These are phyloP conservation scores for Trametes cinnabarina DNA, from an alignment of 768 basidiomycete species.

Conservation along the genomic window DNA sequence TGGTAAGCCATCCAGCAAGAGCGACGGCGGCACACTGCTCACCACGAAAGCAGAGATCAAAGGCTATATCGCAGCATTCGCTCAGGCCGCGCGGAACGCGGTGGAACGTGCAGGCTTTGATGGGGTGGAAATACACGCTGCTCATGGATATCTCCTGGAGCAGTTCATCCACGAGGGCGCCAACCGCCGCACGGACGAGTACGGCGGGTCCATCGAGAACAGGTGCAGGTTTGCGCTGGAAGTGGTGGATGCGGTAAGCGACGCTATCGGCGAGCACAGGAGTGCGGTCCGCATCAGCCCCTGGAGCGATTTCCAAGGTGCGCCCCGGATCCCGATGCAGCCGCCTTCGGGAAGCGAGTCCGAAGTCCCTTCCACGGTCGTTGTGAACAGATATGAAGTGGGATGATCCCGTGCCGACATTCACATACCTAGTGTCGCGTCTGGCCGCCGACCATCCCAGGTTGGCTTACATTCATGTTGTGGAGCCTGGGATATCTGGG, in stretches of 20 bases:
- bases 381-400: constrained; percentile 45
- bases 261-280: constrained; percentile 40
- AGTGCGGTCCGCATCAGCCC: constrained; percentile 38
- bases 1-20: neutral
- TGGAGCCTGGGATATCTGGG: constrained; percentile 24
- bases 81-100: constrained; percentile 26
- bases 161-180: constrained; percentile 38
- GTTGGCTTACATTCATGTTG: constrained; percentile 30
- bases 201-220: constrained; percentile 47
- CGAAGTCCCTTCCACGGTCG: too few species aligned
- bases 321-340: neutral
- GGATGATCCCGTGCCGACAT: constrained; percentile 53
- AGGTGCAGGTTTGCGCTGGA: constrained; percentile 43
- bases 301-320: constrained; percentile 33
- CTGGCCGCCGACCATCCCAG: neutral
- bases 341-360: too few species aligned
- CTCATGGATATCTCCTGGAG: constrained; percentile 33
- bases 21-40: neutral
- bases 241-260: constrained; percentile 36
- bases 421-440: constrained; percentile 33
- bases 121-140: constrained; percentile 24
- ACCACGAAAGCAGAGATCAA: constrained; percentile 26
- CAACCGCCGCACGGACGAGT: constrained; percentile 45
- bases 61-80: constrained; percentile 36
- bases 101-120: constrained; percentile 29